A percentile compares a stretch with the other conserved stretches of the same genome.
These are phyloP conservation scores for Naegleria lovaniensis DNA, from an alignment of 208 protist species.

Conservation along the genomic window DNA sequence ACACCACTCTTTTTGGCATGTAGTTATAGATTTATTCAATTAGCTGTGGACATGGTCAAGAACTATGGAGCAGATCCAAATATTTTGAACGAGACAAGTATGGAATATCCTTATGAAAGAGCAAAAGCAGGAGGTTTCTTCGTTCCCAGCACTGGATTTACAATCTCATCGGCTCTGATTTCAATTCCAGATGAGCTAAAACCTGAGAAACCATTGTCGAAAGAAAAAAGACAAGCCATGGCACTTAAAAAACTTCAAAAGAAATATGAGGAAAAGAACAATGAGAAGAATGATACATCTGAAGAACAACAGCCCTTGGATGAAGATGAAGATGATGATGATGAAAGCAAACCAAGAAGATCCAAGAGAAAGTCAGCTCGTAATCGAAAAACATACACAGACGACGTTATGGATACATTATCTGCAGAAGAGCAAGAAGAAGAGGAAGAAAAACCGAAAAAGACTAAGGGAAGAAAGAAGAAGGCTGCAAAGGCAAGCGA, in stretches of 20 bases:
- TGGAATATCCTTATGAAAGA: not conserved
- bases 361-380: not conserved
- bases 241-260: not conserved
- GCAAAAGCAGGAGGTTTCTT: not conserved
- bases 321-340: not conserved
- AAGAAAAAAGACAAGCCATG: not conserved
- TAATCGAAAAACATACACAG: not conserved
- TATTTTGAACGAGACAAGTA: not conserved
- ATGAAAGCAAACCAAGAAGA: not conserved
- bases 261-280: not conserved
- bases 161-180: not conserved
- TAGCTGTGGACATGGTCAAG: not conserved
- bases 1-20: not conserved
- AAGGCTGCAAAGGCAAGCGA: too few relatives aligned
- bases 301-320: too few relatives aligned
- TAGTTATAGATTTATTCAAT: not conserved
- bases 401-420: not conserved
- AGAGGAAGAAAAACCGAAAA: not conserved
- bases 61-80: not conserved
- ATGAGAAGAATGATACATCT: not conserved
- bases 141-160: not conserved
- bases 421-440: not conserved
- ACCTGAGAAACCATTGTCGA: not conserved
- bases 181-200: not conserved
- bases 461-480: not conserved